Evolutionary conservation across 164 flowering plant genomes (phyloP), one percentile per base, ranked within the genome.

Genomic region (Stephania yunnanensis): DNA sequence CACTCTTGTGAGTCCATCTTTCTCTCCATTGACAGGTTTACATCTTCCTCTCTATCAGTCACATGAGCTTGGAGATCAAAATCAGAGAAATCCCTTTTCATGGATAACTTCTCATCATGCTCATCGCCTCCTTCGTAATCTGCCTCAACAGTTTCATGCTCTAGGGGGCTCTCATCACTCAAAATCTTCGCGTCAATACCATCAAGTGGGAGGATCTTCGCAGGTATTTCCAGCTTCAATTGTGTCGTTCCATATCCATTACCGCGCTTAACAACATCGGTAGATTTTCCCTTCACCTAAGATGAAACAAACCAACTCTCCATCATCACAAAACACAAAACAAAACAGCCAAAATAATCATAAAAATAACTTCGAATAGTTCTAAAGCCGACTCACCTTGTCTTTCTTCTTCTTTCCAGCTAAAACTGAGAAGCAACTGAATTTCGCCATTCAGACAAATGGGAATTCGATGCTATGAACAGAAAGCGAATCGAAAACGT

Each of bases 101-200:
- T 83, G 4, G 87, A 81, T 8, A 78, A 71, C 70, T 71, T 81
- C 50, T 84, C 94, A 70, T 92, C 95, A 52, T 85, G 86, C 82
- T 91, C 97, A 72, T 95, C 97, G 77, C 88, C 92, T 58, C 94
- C 98, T 81, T 92, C 97, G 76, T 93, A 91, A 58, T 89, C 91
- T 36, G 69, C 80, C 76, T 92, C 94, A 2, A 52, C 73, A n/a
- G 74, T 74, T 69, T 80, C 94, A 46, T 53, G 72, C 46, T 55
- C 76, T 46, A 63, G 71, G 46, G 84, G 86, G 46, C 77, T 84
- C 74, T 85, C 88, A 58, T 78, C 89, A 58, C 76, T 84, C 78
- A 82, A 72, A 48, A 87, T 86, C 84, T 86, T 86, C 20, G 80
- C 86, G 52, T 79, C 72, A 80, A 58, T 17, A 15, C 64, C 82